Conservation (phyloP, 2,329 filamentous ascomycete genomes). For the Didymella sp. region DNA sequence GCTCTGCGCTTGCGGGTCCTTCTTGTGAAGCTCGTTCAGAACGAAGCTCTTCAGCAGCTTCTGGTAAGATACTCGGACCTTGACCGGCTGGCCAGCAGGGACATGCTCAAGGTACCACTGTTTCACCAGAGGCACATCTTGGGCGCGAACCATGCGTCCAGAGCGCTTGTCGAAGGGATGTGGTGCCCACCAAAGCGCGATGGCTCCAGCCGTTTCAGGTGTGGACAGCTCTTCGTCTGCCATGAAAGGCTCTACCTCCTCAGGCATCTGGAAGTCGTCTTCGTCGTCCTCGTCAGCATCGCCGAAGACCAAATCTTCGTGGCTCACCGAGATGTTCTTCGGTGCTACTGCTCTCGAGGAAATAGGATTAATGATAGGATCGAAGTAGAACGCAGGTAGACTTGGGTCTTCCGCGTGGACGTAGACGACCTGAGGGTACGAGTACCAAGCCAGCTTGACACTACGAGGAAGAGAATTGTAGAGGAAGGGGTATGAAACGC, state of each 20-base stretch:
- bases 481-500: constrained; percentile 90
- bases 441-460: constrained; percentile 92
- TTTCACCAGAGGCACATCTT: constrained; percentile 96
- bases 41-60: constrained; percentile 97
- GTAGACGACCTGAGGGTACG: constrained; percentile 91
- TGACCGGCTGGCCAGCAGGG: constrained; percentile 88
- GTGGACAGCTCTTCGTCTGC: constrained; percentile 88
- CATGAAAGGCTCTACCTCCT: constrained; percentile 83
- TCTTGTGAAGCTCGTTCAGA: constrained; percentile 95
- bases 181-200: constrained; percentile 97
- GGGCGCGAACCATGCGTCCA: constrained; percentile 92
- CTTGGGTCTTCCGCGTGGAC: constrained; percentile 85
- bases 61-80: constrained; percentile 97
- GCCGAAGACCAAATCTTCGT: constrained; percentile 94
- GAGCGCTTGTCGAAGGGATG: constrained; percentile 95
- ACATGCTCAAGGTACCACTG: constrained; percentile 99
- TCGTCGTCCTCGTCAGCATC: constrained; percentile 80
- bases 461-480: constrained; percentile 97
- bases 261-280: constrained; percentile 83
- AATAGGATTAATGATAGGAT: constrained; percentile 96
- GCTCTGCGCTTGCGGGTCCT: constrained; percentile 92
- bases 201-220: constrained; percentile 86
- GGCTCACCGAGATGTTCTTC: constrained; percentile 89
- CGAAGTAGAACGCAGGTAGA: constrained; percentile 95
- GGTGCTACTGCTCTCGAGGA: constrained; percentile 92